These are phyloP conservation scores for Mycosphaerella sp. DNA, from an alignment of 2,329 filamentous ascomycete genomes.

Conservation along the genomic window DNA sequence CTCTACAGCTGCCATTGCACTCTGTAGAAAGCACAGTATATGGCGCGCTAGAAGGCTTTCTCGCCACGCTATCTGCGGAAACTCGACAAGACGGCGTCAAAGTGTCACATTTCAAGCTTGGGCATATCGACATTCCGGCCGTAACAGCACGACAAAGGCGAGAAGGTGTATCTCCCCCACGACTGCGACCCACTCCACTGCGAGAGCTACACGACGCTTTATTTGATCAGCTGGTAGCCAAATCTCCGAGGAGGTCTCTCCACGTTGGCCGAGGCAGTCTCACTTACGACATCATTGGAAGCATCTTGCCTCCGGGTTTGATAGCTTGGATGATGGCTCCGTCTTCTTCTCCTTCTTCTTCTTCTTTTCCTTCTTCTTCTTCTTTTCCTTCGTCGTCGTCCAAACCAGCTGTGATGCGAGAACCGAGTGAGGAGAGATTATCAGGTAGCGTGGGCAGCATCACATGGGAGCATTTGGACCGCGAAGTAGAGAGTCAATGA, in stretches of 20 bases:
- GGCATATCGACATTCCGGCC: constrained; percentile 77
- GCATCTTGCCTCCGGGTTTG: constrained; percentile 67
- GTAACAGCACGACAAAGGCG: constrained; percentile 43
- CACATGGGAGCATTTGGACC: constrained; percentile 44
- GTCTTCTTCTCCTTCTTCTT: constrained; percentile 47
- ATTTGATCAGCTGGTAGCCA: constrained; percentile 77
- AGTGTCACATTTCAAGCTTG: constrained; percentile 82
- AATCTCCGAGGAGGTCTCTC: constrained; percentile 55
- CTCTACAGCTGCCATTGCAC: constrained; percentile 72
- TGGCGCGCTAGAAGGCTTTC: constrained; percentile 79
- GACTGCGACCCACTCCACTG: constrained; percentile 53
- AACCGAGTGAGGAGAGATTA: constrained; percentile 32
- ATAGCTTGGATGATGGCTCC: constrained; percentile 89
- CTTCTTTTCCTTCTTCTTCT: constrained; percentile 44
- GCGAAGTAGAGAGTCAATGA: background rate
- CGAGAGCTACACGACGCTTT: constrained; percentile 78
- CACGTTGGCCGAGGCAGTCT: constrained; percentile 79
- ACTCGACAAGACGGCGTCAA: constrained; percentile 68
- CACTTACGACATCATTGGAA: constrained; percentile 78
- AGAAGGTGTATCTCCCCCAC: constrained; percentile 33
- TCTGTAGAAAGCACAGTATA: constrained; percentile 81
- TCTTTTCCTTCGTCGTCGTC: constrained; percentile 47
- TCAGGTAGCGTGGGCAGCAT: constrained; percentile 40
- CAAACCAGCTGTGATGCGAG: constrained; percentile 18
- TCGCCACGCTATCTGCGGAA: constrained; percentile 72